Percentiles rank a stretch among this genome's conserved stretches.
phyloP scores from a whole-genome alignment of 108 stramenopile species.

The Cyclotella atomus region DNA sequence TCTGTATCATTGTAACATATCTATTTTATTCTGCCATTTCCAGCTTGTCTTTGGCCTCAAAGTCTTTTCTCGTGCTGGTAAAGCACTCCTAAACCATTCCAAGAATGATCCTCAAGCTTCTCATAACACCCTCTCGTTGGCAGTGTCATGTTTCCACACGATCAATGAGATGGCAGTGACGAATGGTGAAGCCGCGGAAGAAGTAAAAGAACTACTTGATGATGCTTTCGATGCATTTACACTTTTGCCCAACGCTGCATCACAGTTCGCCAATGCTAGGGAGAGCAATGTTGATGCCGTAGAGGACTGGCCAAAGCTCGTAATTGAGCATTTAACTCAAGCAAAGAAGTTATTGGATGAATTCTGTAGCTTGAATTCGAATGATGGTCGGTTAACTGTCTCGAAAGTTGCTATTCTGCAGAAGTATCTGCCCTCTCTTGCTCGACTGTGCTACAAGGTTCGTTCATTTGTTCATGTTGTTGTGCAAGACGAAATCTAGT shows the following conservation, averaged over 20 bases:
- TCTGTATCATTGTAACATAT: neutral
- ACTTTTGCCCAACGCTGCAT: constrained; percentile 40
- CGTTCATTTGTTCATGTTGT: neutral
- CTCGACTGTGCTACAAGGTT: constrained; percentile 52
- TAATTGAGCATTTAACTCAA: constrained; percentile 26
- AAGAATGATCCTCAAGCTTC: constrained; percentile 31
- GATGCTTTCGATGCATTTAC: constrained; percentile 49
- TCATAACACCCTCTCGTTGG: constrained; percentile 32
- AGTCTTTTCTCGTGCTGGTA: constrained; percentile 37
- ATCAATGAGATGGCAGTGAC: constrained; percentile 26
- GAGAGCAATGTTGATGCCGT: constrained; percentile 6
- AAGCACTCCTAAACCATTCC: constrained; percentile 35
- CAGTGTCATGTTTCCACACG: constrained; percentile 36
- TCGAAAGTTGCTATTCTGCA: constrained; percentile 37
- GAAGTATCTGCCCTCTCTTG: constrained; percentile 39
- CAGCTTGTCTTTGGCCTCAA: constrained; percentile 48
- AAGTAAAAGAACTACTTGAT: constrained; percentile 33
- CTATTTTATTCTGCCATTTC: neutral
- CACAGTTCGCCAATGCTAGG: constrained; percentile 27
- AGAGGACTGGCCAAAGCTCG: constrained; percentile 31
- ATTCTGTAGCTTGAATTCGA: constrained; percentile 18
- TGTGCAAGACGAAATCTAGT: too few species aligned
- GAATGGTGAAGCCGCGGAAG: constrained; percentile 31
- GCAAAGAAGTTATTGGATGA: constrained; percentile 32
- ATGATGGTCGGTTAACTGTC: constrained; percentile 11